phyloP scores from a whole-genome alignment of 176 grass and related monocot genomes.

The Rhynchospora pubera region DNA sequence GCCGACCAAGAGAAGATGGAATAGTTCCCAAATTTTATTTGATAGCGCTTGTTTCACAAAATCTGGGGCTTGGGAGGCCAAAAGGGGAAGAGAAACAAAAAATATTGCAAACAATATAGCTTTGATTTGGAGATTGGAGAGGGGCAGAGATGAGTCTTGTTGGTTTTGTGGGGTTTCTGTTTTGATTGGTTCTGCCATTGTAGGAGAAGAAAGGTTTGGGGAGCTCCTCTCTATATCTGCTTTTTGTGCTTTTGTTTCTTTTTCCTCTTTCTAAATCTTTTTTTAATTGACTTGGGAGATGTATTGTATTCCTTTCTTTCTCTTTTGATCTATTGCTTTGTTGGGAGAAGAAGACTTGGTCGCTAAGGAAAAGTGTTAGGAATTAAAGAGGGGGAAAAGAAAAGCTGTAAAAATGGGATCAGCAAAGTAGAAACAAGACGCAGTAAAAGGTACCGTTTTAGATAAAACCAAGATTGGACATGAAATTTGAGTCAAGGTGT shows the following conservation, averaged over 20 bases:
- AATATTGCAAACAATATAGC: constrained; percentile 44
- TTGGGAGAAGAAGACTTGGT: constrained; percentile 37
- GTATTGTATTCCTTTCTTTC: constrained; percentile 3
- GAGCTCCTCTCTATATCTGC: constrained; percentile 17
- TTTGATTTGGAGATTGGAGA: constrained; percentile 42
- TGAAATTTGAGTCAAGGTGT: neutral
- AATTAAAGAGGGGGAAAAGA: constrained; percentile 29
- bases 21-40: constrained; percentile 58
- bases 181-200: constrained; percentile 21
- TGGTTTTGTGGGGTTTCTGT: constrained; percentile 8
- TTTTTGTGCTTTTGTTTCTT: constrained; percentile 12
- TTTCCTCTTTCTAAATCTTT: neutral
- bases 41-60: constrained; percentile 17
- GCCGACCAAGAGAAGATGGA: constrained; percentile 65
- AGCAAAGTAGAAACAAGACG: neutral
- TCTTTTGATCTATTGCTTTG: constrained; percentile 40
- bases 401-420: constrained; percentile 12
- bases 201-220: constrained; percentile 16
- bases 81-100: constrained; percentile 50
- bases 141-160: constrained; percentile 25
- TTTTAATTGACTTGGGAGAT: constrained; percentile 3
- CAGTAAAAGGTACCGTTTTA: neutral
- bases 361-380: constrained; percentile 26
- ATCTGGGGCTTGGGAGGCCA: constrained; percentile 37
- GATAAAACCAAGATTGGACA: too few relatives aligned